phyloP scores from a whole-genome alignment of 208 protist genomes.

The Naegleria gruberi region DNA sequence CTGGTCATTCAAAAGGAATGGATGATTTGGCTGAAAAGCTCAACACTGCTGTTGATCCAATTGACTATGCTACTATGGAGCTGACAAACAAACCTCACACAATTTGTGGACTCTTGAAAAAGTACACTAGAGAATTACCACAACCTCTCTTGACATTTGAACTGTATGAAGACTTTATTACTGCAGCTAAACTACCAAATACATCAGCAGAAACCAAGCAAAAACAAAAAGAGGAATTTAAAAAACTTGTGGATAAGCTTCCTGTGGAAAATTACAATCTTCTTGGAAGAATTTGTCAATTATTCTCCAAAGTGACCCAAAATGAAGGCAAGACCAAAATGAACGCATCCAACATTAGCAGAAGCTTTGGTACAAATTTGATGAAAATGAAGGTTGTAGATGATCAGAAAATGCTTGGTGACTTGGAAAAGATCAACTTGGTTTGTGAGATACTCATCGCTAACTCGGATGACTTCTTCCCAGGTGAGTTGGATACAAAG shows the following conservation, averaged over 20 bases:
- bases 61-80: not conserved
- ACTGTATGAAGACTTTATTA: not conserved
- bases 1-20: not conserved
- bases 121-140: not conserved
- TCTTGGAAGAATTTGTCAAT: not conserved
- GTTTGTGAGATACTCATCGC: not conserved
- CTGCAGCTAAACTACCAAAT: not conserved
- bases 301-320: not conserved
- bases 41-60: not conserved
- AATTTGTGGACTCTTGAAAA: conserved; percentile 9
- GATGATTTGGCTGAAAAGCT: not conserved
- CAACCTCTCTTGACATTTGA: conserved; percentile 20
- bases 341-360: not conserved
- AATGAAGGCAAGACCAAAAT: not conserved
- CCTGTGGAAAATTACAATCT: not conserved
- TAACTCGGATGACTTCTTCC: not conserved
- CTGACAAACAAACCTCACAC: not conserved
- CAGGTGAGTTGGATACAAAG: not conserved
- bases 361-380: conserved; percentile 8
- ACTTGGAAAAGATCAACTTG: not conserved
- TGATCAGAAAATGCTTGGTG: not conserved
- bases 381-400: not conserved
- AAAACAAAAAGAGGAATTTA: not conserved
- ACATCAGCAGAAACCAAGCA: not conserved
- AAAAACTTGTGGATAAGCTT: not conserved